Evolutionary conservation across 305 asterid genomes (phyloP).

Genomic region (Withania somnifera): DNA sequence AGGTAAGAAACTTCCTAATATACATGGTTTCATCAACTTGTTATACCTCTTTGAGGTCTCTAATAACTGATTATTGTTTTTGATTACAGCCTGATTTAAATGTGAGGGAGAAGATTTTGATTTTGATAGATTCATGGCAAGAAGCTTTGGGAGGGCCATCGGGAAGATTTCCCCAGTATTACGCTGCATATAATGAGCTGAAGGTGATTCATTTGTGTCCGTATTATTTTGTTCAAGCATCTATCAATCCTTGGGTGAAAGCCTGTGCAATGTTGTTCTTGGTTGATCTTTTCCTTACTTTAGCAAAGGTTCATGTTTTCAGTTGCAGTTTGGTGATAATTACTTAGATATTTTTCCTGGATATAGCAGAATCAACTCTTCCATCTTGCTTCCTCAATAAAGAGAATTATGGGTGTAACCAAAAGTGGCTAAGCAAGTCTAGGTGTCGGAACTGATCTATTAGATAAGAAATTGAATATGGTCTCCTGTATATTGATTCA

Average conservation of each 20-base stretch:
- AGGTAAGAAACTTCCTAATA: slow-evolving; percentile 28
- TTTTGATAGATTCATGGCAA: slow-evolving; percentile 91
- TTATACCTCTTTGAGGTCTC: slow-evolving; percentile 1
- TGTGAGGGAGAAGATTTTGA: slow-evolving; percentile 94
- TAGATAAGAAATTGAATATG: background rate
- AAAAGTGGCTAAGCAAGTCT: background rate
- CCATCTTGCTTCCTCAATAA: background rate
- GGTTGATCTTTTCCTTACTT: too few species aligned
- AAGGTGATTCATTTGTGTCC: slow-evolving; percentile 34
- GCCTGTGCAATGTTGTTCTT: background rate
- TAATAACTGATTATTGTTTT: slow-evolving; percentile 1
- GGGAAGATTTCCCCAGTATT: slow-evolving; percentile 81
- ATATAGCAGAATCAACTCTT: background rate
- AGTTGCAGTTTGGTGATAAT: background rate
- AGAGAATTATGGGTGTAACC: background rate
- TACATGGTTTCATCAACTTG: background rate
- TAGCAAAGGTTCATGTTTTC: background rate
- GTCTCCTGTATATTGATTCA: background rate
- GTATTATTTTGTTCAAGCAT: background rate
- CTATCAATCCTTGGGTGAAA: background rate
- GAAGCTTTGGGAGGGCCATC: slow-evolving; percentile 84
- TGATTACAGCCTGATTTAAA: slow-evolving; percentile 75
- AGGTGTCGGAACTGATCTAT: background rate
- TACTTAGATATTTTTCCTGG: background rate
- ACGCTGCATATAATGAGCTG: slow-evolving; percentile 85